phyloP scores from a whole-genome alignment of 2,329 filamentous ascomycete species.

The Fusarium oligoseptatum region DNA sequence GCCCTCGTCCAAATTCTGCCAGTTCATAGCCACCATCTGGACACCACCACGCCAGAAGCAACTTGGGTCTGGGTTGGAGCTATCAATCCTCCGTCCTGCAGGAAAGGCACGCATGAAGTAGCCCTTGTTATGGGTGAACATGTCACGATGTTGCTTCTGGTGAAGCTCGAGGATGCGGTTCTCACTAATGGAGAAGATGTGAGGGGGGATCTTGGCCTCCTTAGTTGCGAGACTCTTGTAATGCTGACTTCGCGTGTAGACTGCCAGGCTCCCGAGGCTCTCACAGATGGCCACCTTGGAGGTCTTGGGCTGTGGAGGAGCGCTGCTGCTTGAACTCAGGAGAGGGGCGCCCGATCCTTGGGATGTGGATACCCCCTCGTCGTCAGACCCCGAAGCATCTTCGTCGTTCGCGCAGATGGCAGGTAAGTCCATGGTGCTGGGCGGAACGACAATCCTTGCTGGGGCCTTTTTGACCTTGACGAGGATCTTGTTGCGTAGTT shows the following conservation, averaged over 20 bases:
- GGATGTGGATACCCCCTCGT: slow-evolving; percentile 51
- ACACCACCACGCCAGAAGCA: slow-evolving; percentile 93
- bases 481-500: slow-evolving; percentile 83
- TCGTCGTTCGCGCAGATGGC: slow-evolving; percentile 51
- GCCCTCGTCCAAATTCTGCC: slow-evolving; percentile 93
- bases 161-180: slow-evolving; percentile 74
- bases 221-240: slow-evolving; percentile 80
- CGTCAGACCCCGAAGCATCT: slow-evolving; percentile 59
- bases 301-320: slow-evolving; percentile 39
- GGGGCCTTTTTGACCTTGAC: slow-evolving; percentile 80
- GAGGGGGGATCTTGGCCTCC: slow-evolving; percentile 68
- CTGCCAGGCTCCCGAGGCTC: slow-evolving; percentile 78
- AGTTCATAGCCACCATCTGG: slow-evolving; percentile 98
- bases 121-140: slow-evolving; percentile 89
- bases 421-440: slow-evolving; percentile 51
- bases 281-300: slow-evolving; percentile 75
- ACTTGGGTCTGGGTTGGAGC: slow-evolving; percentile 94
- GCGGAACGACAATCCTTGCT: slow-evolving; percentile 48
- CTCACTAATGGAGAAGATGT: slow-evolving; percentile 93
- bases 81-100: slow-evolving; percentile 80
- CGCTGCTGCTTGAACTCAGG: slow-evolving; percentile 15
- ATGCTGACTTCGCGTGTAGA: slow-evolving; percentile 89
- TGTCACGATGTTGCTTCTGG: slow-evolving; percentile 75
- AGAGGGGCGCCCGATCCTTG: slow-evolving; percentile 29
- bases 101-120: slow-evolving; percentile 96